Evolutionary conservation across 441 rosid species (phyloP).

Genomic region (Erysimum cheiri): DNA sequence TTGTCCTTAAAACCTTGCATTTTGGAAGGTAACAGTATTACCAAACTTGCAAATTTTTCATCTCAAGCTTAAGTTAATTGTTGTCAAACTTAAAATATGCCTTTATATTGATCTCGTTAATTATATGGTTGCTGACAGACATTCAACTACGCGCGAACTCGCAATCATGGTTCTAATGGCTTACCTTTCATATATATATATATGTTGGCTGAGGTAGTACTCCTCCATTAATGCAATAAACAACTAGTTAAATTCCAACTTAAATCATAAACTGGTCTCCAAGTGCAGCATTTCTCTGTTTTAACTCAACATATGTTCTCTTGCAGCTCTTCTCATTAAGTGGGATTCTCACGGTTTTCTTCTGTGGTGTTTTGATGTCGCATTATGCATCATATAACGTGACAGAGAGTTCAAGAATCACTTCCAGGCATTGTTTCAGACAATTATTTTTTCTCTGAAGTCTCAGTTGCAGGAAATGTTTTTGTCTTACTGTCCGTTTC

Average conservation of each 20-base stretch:
- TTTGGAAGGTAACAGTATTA: slow-evolving; percentile 62
- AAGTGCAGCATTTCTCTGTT: not conserved
- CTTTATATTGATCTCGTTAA: slow-evolving; percentile 1
- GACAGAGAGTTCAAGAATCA: slow-evolving; percentile 80
- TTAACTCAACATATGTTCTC: slow-evolving; percentile 5
- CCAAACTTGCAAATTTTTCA: not conserved
- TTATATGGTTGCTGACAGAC: slow-evolving; percentile 51
- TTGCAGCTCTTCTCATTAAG: slow-evolving; percentile 80
- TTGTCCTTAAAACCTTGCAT: slow-evolving; percentile 63
- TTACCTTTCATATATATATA: slow-evolving; percentile 80
- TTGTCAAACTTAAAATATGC: not conserved
- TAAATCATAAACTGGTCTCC: not conserved
- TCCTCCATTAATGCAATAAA: not conserved
- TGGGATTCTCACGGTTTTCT: slow-evolving; percentile 91
- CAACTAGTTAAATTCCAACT: not conserved
- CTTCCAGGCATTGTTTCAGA: slow-evolving; percentile 62
- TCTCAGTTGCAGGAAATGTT: not conserved
- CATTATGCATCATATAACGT: slow-evolving; percentile 93
- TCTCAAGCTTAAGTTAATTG: not conserved
- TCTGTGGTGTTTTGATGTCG: slow-evolving; percentile 88
- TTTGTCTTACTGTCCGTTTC: slow-evolving; percentile 4
- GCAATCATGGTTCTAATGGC: slow-evolving; percentile 86
- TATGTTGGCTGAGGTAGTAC: slow-evolving; percentile 85
- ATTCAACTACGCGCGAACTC: slow-evolving; percentile 78
- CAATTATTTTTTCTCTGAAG: not conserved